Base-by-base conservation (phyloP, 768 basidiomycete genomes). In the Phlebiopsis flavidoalba region DNA sequence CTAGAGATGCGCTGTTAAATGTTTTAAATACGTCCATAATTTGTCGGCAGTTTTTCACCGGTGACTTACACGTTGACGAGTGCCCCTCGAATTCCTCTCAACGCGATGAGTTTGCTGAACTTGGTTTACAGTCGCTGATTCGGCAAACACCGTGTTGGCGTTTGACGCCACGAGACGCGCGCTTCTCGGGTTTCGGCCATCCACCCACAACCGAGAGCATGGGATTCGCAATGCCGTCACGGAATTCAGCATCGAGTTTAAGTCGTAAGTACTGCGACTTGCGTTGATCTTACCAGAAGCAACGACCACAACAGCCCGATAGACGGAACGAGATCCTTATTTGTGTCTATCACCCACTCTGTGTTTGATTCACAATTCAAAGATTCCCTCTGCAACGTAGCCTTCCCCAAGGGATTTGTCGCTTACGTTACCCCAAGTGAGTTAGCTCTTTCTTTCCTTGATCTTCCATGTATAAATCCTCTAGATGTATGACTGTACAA, bases 401-500 rank as follows among this genome's bases (percentile, higher is more conserved):
- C n/a, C n/a, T 31, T 31, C 26, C 26, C 26, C 26, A 31, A 31
- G 6, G 26, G 26, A 31, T 31, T n/a, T 31, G 26, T 31, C 26
- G 26, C 26, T 2, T 31, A 31, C 26, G 26, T 31, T 6, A 31
- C 26, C 26, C 26, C 2, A 31, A 31, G 26, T 6, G 26, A 31
- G 26, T 6, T 6, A 31, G n/a, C n/a, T 31, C 26, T 6, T 31
- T 31, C 26, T 31, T n/a, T n/a, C n/a, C 26, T 31, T 31, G 26
- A 31, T 6, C 26, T 31, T 31, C 26, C 26, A 43, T 17, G 8
- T 8, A 36, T 17, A 55, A 17, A 17, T 4, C 15, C n/a, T 0
- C 60, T n/a, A 63, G 53, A 43, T 78, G 8, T 82, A 85, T 35
- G 73, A 67, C 36, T 70, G 69, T 31, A 83, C 84, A 7, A 78